These are phyloP conservation scores for Magnaporthales sp. DNA, from an alignment of 2,329 filamentous ascomycete genomes.

Conservation along the genomic window DNA sequence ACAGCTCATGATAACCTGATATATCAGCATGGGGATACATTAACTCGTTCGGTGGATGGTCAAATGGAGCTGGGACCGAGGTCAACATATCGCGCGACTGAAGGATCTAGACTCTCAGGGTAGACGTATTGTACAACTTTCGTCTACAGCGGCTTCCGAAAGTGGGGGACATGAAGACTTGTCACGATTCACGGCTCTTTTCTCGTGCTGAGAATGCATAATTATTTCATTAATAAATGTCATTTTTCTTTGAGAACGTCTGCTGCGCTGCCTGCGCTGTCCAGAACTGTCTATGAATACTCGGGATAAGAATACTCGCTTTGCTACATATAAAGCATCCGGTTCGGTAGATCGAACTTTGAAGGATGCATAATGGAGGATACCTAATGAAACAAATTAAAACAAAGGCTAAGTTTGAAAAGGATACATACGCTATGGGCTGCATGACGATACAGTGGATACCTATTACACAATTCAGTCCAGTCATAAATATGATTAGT, in stretches of 20 bases:
- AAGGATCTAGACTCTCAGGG: not conserved
- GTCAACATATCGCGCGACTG: not conserved
- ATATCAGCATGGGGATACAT: not conserved
- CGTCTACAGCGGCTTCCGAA: not conserved
- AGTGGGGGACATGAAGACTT: not conserved
- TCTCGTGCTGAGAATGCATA: not conserved
- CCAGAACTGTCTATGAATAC: not conserved
- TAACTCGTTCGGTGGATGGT: not conserved
- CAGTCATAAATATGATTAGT: no score
- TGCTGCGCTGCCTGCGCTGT: not conserved
- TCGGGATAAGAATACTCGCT: no score
- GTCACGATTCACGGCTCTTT: not conserved
- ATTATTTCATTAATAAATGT: not conserved
- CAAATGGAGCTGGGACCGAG: not conserved
- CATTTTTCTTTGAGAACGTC: not conserved
- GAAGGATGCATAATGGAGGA: no score
- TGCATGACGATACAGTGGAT: no score
- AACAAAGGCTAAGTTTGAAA: no score
- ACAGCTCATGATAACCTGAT: slow-evolving; percentile 13
- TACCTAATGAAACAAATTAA: no score
- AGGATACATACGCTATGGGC: no score
- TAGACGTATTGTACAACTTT: not conserved
- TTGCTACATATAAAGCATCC: no score
- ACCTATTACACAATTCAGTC: no score
- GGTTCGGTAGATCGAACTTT: no score